phyloP scores from a whole-genome alignment of 73 alveolate species.

The Durusdinium trenchii region DNA sequence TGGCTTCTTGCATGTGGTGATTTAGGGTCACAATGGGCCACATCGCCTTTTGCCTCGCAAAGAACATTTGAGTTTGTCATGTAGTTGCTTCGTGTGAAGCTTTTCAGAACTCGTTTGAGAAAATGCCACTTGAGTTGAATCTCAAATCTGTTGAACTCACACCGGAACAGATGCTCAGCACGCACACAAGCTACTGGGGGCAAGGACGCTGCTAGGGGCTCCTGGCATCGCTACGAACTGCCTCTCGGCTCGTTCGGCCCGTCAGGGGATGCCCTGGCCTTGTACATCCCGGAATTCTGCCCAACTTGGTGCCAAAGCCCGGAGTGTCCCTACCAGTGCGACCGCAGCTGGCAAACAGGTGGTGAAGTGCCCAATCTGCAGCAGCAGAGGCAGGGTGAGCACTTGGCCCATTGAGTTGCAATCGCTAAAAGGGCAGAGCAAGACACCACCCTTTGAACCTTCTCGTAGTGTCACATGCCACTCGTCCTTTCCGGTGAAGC shows the following conservation, averaged over 20 bases:
- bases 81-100: no score
- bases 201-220: neutral
- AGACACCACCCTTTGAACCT: neutral
- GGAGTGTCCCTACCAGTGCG: conserved; percentile 59
- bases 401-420: neutral
- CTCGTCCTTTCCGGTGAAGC: no score
- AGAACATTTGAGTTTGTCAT: no score
- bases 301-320: conserved; percentile 55
- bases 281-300: conserved; percentile 63
- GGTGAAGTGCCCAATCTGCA: conserved; percentile 67
- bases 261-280: conserved; percentile 15
- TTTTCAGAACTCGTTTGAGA: no score
- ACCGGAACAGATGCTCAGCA: no score
- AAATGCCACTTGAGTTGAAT: no score
- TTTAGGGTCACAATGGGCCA: no score
- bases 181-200: no score
- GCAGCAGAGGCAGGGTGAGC: conserved; percentile 39
- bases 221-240: neutral
- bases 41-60: no score
- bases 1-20: no score
- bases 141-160: no score
- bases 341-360: conserved; percentile 38
- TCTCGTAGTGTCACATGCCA: no score
- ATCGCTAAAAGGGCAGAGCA: neutral
- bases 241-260: neutral